These are phyloP conservation scores for Coniochaeta prunicola DNA, from an alignment of 2,329 filamentous ascomycete species.

Conservation along the genomic window DNA sequence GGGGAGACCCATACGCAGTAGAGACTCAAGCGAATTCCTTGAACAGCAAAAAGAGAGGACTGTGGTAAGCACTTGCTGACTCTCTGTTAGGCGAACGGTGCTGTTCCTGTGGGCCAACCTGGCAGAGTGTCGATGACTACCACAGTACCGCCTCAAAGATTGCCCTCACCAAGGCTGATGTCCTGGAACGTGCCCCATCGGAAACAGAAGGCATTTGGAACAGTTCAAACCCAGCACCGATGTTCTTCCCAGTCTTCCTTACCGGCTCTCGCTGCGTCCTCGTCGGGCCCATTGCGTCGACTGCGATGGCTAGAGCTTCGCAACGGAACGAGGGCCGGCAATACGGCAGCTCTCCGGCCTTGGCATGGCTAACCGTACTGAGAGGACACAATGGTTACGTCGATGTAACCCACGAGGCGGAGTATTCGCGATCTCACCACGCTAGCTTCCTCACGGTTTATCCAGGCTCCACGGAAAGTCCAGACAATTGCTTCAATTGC, in stretches of 20 bases:
- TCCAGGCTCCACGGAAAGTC: not conserved
- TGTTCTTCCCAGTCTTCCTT: not conserved
- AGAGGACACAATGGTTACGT: not conserved
- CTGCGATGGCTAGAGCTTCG: not conserved
- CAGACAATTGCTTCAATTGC: not conserved
- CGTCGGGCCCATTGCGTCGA: not conserved
- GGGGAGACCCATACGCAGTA: not conserved
- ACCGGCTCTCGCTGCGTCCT: not conserved
- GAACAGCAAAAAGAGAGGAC: too few relatives aligned
- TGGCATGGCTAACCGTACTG: too few relatives aligned
- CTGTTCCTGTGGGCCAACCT: not conserved
- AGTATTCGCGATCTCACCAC: not conserved
- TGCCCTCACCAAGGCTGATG: not conserved
- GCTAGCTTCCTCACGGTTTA: not conserved
- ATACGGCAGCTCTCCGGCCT: not conserved
- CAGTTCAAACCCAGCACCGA: not conserved
- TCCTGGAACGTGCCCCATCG: not conserved
- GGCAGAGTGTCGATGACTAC: not conserved
- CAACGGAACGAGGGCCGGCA: not conserved
- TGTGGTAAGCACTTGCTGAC: not conserved
- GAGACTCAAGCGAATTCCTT: not conserved
- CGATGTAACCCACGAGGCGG: slow-evolving; percentile 1
- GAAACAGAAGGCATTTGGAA: not conserved
- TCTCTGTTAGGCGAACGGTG: not conserved
- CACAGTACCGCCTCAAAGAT: not conserved